Base-by-base conservation (phyloP, 148 eudicot species). In the Rhododendron mucronatum region DNA sequence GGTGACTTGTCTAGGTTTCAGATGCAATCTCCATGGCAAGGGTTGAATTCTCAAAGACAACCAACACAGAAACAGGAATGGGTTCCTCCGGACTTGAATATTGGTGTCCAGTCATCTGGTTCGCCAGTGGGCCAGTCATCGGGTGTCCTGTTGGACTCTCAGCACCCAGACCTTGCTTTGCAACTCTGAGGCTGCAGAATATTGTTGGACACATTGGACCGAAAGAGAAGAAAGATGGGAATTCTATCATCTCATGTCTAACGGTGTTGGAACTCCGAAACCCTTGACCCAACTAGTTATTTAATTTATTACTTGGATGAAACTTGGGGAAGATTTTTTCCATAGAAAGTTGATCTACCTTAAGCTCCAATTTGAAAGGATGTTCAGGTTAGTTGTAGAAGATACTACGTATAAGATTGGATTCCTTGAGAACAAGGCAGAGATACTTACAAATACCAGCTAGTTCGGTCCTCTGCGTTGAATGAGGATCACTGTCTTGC, bases 81-180 rank as follows among this genome's bases (percentile, higher is more conserved):
- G 12, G 90, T 93, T 45, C 98, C 97, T 63, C 99, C 99, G 2
- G 99, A 97, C 88, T 86, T 97, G 86, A 97, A 97, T 89, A 91
- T 97, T 67, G 95, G 94, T 84, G 94, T 93, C 89, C 99, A 92
- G 90, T 92, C 96, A 13, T 79, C 98, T 9, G 91, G 92, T 45
- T 92, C 94, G 14, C 94, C 94, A 26, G 91, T 83, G 65, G 86
- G 89, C 85, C 92, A 90, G 73, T 86, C 94, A 55, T 88, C 93
- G 7, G 89, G 92, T 14, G 88, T 91, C 2, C 67, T 87, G 81
- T 93, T 92, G 75, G 99, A 97, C 91, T 91, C 98, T 90, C 98
- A 93, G 88, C 99, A 95, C 84, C 99, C 99, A 30, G 99, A 97
- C 91, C 92, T 97, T 67, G 99, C 98, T 76, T 88, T 97, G 89